A percentile compares a stretch with the other conserved stretches of the same genome.
Conservation (phyloP, 257 asterid genomes). For the Rubia yunnanensis region DNA sequence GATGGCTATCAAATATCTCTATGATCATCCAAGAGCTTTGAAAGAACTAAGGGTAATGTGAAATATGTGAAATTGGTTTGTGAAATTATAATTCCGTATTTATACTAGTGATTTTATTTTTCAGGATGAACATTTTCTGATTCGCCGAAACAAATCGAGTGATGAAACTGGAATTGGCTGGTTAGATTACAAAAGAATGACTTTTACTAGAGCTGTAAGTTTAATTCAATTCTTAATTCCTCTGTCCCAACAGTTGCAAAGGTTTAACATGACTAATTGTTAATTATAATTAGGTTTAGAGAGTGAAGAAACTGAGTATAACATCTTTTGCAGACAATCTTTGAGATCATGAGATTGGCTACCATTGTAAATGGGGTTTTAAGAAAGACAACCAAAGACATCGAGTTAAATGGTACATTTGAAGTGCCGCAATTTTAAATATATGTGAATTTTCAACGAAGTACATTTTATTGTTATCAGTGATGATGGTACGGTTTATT, state of each 20-base stretch:
- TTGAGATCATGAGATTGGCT: slow-evolving; percentile 60
- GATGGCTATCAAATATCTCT: slow-evolving; percentile 93
- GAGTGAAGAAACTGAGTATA: neutral
- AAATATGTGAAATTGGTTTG: too few relatives aligned
- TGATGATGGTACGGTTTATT: too few relatives aligned
- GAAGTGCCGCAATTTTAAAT: neutral
- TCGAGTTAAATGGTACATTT: slow-evolving; percentile 45
- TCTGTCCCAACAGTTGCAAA: neutral
- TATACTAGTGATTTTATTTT: neutral
- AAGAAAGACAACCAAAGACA: slow-evolving; percentile 56
- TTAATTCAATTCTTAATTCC: neutral
- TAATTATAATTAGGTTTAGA: too few relatives aligned
- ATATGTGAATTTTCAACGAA: neutral
- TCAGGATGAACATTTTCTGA: slow-evolving; percentile 59
- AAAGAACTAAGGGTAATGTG: slow-evolving; percentile 72
- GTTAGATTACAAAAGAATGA: slow-evolving; percentile 56
- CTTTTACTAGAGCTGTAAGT: slow-evolving; percentile 71
- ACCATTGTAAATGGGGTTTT: slow-evolving; percentile 56
- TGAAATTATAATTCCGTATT: too few relatives aligned
- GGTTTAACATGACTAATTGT: too few relatives aligned
- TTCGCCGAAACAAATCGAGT: slow-evolving; percentile 28
- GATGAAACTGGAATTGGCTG: slow-evolving; percentile 41
- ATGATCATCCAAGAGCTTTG: slow-evolving; percentile 80
- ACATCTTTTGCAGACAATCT: slow-evolving; percentile 33
- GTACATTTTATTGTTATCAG: too few relatives aligned